Percentiles rank a stretch among this genome's conserved stretches.
Conservation (phyloP, 495 filamentous ascomycete species). For the Annulohypoxylon nitens region DNA sequence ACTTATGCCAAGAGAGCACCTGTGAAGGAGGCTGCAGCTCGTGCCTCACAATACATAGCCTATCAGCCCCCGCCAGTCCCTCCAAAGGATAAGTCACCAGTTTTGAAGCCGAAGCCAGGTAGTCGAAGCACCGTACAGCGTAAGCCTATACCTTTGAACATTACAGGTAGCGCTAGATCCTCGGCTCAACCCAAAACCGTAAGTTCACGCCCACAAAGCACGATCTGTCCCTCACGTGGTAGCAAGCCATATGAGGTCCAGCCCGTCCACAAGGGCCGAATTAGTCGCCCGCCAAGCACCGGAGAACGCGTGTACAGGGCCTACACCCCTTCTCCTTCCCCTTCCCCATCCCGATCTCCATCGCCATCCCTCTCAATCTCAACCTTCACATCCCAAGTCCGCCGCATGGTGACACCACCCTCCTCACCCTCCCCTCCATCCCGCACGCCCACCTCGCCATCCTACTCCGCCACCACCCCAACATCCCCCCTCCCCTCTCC, state of each 20-base stretch:
- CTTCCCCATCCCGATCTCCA: too few species aligned
- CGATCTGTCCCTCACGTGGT: not conserved
- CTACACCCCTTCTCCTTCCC: not conserved
- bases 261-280: not conserved
- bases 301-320: not conserved
- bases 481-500: not conserved
- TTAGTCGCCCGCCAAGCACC: not conserved
- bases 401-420: not conserved
- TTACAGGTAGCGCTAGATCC: not conserved
- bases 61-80: constrained; percentile 1
- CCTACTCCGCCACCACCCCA: not conserved
- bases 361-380: not conserved
- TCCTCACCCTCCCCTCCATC: not conserved
- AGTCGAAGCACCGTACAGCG: not conserved
- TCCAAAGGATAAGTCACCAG: not conserved
- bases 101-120: not conserved
- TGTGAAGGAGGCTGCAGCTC: not conserved
- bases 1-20: constrained; percentile 12
- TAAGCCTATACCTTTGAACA: not conserved
- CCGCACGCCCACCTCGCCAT: not conserved
- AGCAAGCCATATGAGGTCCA: not conserved
- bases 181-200: not conserved
- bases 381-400: not conserved
- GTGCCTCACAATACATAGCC: not conserved
- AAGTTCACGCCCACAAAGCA: not conserved